Evolutionary conservation across 148 eudicot genomes (phyloP), one percentile per base, ranked within the genome.

Genomic region (Amaranthus palmeri): DNA sequence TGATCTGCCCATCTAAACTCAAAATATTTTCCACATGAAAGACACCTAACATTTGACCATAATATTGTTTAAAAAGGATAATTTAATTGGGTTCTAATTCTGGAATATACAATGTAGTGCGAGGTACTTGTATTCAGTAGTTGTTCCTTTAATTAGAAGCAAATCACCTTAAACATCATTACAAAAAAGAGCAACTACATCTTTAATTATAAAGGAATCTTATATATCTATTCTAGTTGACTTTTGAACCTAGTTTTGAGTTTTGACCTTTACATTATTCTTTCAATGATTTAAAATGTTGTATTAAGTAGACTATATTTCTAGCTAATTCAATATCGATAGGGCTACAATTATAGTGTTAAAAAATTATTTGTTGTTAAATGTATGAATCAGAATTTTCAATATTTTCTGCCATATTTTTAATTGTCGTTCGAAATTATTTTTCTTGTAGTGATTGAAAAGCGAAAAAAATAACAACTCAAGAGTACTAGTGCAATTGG

Each of bases 1-100:
- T 5, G 3, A 55, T 55, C 6, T 13, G 59, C 8, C 59, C 25
- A 55, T 55, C 25, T 25, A 55, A 60, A 46, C 67, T 61, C 12
- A 52, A 50, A n/a, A 55, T 25, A 25, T 55, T 7, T 40, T 54
- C 48, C 10, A 8, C 12, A 45, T 70, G 7, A 71, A 59, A 45
- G 44, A 43, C 51, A 43, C 73, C 66, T 48, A 48, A 48, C 7
- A 0, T 15, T 49, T 48, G 74, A 59, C 44, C 56, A 59, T 71
- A 48, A 71, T 71, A 65, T 43, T 43, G 36, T 25, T 25, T 62
- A 43, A 69, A 56, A 55, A 7, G 52, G 72, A n/a, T 55, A 41
- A 13, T 55, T 69, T 25, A 25, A 25, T 25, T 25, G 36, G 72
- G 43, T 63, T 63, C 67, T 40, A 63, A 63, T 63, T 44, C n/a